phyloP scores from a whole-genome alignment of 805 yeast genomes.

The Yamadazyma phyllophila region DNA sequence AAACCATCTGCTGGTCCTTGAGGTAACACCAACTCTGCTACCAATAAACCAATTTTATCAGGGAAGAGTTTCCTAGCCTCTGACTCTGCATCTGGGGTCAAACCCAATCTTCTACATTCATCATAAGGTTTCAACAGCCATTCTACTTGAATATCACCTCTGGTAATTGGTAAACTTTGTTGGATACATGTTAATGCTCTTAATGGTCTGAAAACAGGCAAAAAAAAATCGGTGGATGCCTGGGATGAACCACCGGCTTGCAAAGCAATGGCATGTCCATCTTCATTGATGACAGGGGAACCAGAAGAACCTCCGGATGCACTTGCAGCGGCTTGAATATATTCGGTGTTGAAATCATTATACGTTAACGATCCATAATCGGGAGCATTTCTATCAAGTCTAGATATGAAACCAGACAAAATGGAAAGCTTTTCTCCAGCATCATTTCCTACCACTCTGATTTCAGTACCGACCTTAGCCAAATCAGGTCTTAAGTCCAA shows the following conservation, averaged over 20 bases:
- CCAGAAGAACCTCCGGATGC: constrained; percentile 97
- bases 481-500: constrained; percentile 73
- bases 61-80: constrained; percentile 69
- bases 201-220: constrained; percentile 79
- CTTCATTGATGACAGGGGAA: constrained; percentile 89
- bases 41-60: constrained; percentile 72
- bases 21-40: constrained; percentile 78
- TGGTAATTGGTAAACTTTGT: constrained; percentile 53
- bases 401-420: constrained; percentile 78
- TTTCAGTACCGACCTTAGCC: constrained; percentile 90
- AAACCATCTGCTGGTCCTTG: constrained; percentile 77
- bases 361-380: constrained; percentile 86
- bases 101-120: constrained; percentile 84
- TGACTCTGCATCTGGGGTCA: constrained; percentile 70
- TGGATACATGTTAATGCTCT: constrained; percentile 81
- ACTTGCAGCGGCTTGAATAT: constrained; percentile 93
- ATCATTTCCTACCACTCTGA: constrained; percentile 93
- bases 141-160: constrained; percentile 92
- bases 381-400: constrained; percentile 92
- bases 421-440: constrained; percentile 93
- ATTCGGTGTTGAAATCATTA: constrained; percentile 91
- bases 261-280: constrained; percentile 84
- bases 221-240: constrained; percentile 89
- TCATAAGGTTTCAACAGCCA: constrained; percentile 87
- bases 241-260: constrained; percentile 94